A percentile compares a stretch with the other conserved stretches of the same genome.
Conservation (phyloP, 257 asterid species). For the Jacaranda copaia region DNA sequence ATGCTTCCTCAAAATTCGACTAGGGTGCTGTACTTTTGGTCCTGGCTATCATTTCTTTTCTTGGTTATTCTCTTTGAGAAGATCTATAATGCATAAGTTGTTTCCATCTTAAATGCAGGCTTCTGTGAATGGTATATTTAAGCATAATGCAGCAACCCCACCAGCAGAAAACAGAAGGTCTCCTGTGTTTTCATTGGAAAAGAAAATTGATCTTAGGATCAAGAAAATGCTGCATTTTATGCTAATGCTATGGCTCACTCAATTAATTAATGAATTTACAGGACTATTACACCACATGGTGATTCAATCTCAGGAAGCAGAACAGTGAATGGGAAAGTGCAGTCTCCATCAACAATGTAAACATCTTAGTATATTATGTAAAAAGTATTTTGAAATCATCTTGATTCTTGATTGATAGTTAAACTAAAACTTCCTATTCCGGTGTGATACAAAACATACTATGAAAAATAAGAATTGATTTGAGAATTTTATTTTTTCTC, state of each 20-base stretch:
- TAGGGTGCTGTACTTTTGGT: slow-evolving; percentile 50
- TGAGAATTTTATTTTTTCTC: background rate
- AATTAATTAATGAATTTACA: slow-evolving; percentile 40
- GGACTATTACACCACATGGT: slow-evolving; percentile 46
- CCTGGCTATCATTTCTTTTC: slow-evolving; percentile 20
- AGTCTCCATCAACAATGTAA: slow-evolving; percentile 50
- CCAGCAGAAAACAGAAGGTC: slow-evolving; percentile 60
- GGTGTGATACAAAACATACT: background rate
- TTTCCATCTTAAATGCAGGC: slow-evolving; percentile 49
- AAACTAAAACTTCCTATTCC: background rate
- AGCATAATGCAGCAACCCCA: slow-evolving; percentile 45
- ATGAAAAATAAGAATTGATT: background rate
- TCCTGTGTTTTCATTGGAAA: slow-evolving; percentile 26
- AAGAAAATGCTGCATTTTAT: slow-evolving; percentile 8
- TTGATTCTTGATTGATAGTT: slow-evolving; percentile 2
- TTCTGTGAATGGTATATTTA: slow-evolving; percentile 45
- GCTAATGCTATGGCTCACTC: slow-evolving; percentile 1
- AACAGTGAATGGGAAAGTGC: slow-evolving; percentile 41
- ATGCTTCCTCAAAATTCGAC: slow-evolving; percentile 47
- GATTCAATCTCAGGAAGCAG: slow-evolving; percentile 46
- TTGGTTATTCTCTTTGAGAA: slow-evolving; percentile 24
- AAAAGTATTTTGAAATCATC: background rate
- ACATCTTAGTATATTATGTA: slow-evolving; percentile 21
- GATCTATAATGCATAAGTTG: slow-evolving; percentile 13
- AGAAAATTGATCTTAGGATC: slow-evolving; percentile 3